Percentiles rank a stretch among this genome's conserved stretches.
Conservation (phyloP, 768 basidiomycete genomes). For the Lentinula boryana region DNA sequence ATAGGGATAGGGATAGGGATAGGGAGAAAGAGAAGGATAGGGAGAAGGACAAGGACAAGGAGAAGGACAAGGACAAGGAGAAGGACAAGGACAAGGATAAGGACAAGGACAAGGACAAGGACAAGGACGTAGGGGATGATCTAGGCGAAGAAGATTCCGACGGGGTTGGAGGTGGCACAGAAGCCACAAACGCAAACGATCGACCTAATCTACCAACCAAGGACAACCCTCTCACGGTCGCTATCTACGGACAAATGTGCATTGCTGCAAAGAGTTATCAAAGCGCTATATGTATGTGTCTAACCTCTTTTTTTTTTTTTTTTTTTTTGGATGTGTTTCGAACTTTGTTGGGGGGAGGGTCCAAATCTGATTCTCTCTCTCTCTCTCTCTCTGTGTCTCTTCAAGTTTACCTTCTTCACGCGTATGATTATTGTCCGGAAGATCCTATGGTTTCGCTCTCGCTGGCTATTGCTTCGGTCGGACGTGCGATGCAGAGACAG, state of each 20-base stretch:
- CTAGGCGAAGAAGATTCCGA: conserved; percentile 27
- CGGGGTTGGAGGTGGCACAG: conserved; percentile 19
- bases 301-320: too few relatives aligned
- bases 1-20: conserved; percentile 28
- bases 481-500: conserved; percentile 89
- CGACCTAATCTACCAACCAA: conserved; percentile 52
- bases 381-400: too few relatives aligned
- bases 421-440: conserved; percentile 76
- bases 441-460: conserved; percentile 84
- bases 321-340: too few relatives aligned
- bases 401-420: conserved; percentile 83
- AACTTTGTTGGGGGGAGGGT: too few relatives aligned
- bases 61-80: conserved; percentile 35
- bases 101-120: conserved; percentile 19
- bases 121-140: conserved; percentile 30
- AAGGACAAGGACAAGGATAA: conserved; percentile 35
- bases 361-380: too few relatives aligned
- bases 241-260: conserved; percentile 79
- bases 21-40: conserved; percentile 32
- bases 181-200: conserved; percentile 7
- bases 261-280: conserved; percentile 85
- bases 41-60: conserved; percentile 15
- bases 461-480: conserved; percentile 80
- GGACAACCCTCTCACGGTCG: conserved; percentile 62
- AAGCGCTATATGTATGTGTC: conserved; percentile 78